These are phyloP conservation scores for Neopestalotiopsis rosae DNA, from an alignment of 2,329 filamentous ascomycete genomes.

Conservation along the genomic window DNA sequence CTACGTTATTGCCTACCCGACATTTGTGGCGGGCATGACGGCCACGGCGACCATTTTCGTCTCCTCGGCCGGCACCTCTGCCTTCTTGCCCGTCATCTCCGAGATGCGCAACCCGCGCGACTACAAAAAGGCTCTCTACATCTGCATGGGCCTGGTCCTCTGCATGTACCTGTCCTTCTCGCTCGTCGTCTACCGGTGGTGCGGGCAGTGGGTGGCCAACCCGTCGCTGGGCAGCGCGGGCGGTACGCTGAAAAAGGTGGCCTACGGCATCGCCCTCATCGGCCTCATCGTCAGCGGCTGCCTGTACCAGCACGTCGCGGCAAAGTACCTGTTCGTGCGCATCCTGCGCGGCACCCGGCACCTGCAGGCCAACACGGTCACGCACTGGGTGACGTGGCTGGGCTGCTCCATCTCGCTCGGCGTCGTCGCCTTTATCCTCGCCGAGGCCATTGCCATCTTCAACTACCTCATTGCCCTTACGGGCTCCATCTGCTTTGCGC, in stretches of 20 bases:
- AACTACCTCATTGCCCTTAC: constrained; percentile 22
- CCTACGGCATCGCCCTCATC: constrained; percentile 63
- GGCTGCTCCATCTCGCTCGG: constrained; percentile 28
- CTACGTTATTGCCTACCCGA: constrained; percentile 57
- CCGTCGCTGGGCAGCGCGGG: constrained; percentile 68
- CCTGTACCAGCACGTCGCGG: constrained; percentile 37
- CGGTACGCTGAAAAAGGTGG: constrained; percentile 62
- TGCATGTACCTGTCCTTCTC: constrained; percentile 61
- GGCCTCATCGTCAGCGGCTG: constrained; percentile 53
- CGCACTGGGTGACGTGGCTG: constrained; percentile 38
- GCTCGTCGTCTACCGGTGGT: constrained; percentile 66
- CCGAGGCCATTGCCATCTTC: constrained; percentile 24
- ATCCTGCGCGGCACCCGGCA: constrained; percentile 35
- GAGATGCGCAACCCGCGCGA: constrained; percentile 66
- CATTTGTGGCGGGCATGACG: constrained; percentile 62
- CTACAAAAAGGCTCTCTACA: constrained; percentile 62
- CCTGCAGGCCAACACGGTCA: constrained; percentile 34
- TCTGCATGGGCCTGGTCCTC: constrained; percentile 39
- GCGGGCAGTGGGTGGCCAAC: constrained; percentile 66
- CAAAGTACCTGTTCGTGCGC: constrained; percentile 41
- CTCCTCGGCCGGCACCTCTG: constrained; percentile 61
- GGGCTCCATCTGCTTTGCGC: constrained; percentile 23
- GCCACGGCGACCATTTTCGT: constrained; percentile 63
- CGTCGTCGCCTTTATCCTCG: constrained; percentile 21
- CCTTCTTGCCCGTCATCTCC: constrained; percentile 66